Percentiles rank a stretch among this genome's conserved stretches.
phyloP scores from a whole-genome alignment of 352 stramenopile species.

The Globisporangium apiculatum region DNA sequence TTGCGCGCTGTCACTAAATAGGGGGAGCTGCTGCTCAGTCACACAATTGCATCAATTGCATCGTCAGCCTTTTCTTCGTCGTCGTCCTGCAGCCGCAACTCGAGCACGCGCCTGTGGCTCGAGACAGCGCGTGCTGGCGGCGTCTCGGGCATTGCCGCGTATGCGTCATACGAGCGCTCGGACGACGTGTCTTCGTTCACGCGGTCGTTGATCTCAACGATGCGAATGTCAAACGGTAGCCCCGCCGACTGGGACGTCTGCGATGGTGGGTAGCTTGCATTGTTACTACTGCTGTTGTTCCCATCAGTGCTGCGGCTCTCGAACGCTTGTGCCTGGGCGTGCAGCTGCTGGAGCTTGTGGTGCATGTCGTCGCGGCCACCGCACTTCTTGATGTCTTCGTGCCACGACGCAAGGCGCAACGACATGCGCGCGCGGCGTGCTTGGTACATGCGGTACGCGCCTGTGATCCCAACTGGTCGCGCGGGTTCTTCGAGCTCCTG shows the following conservation, averaged over 20 bases:
- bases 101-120: not conserved
- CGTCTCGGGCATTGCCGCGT: constrained; percentile 8
- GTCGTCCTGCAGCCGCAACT: constrained; percentile 9
- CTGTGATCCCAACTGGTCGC: constrained; percentile 40
- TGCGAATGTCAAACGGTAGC: constrained; percentile 37
- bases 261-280: constrained; percentile 1
- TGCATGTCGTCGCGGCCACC: constrained; percentile 30
- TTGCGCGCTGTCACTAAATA: constrained; percentile 1
- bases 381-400: constrained; percentile 50
- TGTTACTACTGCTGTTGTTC: constrained; percentile 15
- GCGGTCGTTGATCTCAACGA: constrained; percentile 36
- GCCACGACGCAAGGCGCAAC: constrained; percentile 49
- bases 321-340: constrained; percentile 12
- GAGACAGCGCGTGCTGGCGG: not conserved
- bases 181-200: constrained; percentile 17
- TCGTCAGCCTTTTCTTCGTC: constrained; percentile 13
- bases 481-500: constrained; percentile 38
- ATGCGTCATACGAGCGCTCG: constrained; percentile 9
- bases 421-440: constrained; percentile 35
- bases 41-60: constrained; percentile 6
- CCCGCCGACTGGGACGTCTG: not conserved
- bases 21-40: not conserved
- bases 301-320: constrained; percentile 11
- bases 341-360: constrained; percentile 50
- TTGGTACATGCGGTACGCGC: constrained; percentile 51